phyloP scores from a whole-genome alignment of 1,284 basidiomycete genomes.

The Tylopilus sp. region DNA sequence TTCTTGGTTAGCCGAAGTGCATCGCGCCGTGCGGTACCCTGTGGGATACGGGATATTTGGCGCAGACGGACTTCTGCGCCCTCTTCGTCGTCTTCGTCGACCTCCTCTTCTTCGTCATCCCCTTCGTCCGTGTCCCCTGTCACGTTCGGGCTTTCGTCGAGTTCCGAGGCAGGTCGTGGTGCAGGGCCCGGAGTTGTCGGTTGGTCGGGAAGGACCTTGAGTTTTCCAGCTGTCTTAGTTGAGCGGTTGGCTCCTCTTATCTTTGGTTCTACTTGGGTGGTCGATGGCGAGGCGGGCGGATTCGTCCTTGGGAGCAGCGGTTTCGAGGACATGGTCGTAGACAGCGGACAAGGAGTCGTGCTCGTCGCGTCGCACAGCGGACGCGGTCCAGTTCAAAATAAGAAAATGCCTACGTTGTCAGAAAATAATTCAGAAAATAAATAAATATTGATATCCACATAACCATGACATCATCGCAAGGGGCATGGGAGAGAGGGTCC shows the following conservation, averaged over 20 bases:
- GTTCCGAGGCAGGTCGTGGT: slow-evolving; percentile 38
- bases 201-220: slow-evolving; percentile 93
- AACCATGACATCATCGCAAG: slow-evolving; percentile 19
- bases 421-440: slow-evolving; percentile 14
- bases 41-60: slow-evolving; percentile 89
- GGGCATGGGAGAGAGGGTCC: background rate
- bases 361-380: slow-evolving; percentile 19
- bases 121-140: slow-evolving; percentile 71
- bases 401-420: background rate
- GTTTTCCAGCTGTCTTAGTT: slow-evolving; percentile 85
- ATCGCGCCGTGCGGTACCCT: slow-evolving; percentile 90
- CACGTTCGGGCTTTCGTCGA: slow-evolving; percentile 50
- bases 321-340: slow-evolving; percentile 29
- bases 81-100: slow-evolving; percentile 58
- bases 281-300: slow-evolving; percentile 13
- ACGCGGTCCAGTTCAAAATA: slow-evolving; percentile 20
- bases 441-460: background rate
- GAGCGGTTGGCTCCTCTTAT: slow-evolving; percentile 73
- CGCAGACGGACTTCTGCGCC: slow-evolving; percentile 79
- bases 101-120: slow-evolving; percentile 72
- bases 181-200: slow-evolving; percentile 79
- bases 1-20: slow-evolving; percentile 88
- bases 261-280: slow-evolving; percentile 43
- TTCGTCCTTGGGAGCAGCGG: slow-evolving; percentile 35
- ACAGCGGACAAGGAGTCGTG: background rate